These are phyloP conservation scores for Sclerotinia minor DNA, from an alignment of 2,329 filamentous ascomycete species.

Conservation along the genomic window DNA sequence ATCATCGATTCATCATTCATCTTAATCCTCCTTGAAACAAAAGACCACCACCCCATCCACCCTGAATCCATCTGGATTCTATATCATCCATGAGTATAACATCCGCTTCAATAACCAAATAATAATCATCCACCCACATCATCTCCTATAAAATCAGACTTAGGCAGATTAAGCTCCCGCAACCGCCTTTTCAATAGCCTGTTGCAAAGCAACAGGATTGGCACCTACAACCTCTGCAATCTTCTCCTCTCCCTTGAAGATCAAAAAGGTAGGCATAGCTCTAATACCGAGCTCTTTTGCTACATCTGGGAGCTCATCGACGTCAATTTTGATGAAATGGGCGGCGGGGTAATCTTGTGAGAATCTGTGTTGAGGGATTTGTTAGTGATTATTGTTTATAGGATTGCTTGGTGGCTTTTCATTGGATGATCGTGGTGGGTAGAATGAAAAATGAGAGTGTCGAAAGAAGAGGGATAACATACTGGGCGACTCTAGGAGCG, in stretches of 20 bases:
- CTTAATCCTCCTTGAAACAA: neutral
- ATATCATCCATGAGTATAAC: neutral
- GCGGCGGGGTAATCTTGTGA: conserved; percentile 60
- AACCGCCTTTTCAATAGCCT: conserved; percentile 32
- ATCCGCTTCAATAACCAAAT: neutral
- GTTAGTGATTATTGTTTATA: conserved; percentile 20
- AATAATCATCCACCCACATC: neutral
- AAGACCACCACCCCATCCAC: neutral
- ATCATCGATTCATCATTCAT: neutral
- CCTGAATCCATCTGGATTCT: neutral
- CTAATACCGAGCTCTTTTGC: conserved; percentile 76
- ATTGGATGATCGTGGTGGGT: conserved; percentile 23
- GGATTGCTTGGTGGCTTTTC: neutral
- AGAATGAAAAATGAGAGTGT: conserved; percentile 15
- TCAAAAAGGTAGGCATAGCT: conserved; percentile 88
- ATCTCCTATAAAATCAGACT: neutral
- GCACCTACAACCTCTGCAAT: conserved; percentile 75
- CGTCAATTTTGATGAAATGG: conserved; percentile 87
- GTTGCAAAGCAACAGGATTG: conserved; percentile 67
- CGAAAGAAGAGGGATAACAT: conserved; percentile 40
- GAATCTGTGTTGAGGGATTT: conserved; percentile 48
- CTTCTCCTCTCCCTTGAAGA: conserved; percentile 80
- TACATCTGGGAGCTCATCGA: conserved; percentile 76
- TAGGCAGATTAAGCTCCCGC: neutral
- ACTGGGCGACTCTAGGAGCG: conserved; percentile 71